These are phyloP conservation scores for Cercophora sp. DNA, from an alignment of 495 filamentous ascomycete species.

Conservation along the genomic window DNA sequence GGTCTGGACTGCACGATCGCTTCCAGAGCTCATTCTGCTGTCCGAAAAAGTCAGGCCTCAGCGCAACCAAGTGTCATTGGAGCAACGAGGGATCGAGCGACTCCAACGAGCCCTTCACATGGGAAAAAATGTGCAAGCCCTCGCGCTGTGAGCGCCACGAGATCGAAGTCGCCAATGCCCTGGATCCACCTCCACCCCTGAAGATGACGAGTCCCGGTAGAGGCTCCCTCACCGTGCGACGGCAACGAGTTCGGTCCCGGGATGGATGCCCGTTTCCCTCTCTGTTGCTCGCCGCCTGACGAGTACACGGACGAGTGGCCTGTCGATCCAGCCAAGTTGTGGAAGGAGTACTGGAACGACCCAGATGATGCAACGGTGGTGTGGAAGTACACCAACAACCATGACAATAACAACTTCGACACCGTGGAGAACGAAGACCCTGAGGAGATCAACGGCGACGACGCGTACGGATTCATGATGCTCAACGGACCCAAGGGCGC, in stretches of 20 bases:
- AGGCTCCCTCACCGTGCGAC: slow-evolving; percentile 24
- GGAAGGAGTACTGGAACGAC: slow-evolving; percentile 6
- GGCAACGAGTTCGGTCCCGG: slow-evolving; percentile 14
- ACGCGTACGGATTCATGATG: slow-evolving; percentile 36
- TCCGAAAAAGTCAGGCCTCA: too few species aligned
- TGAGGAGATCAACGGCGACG: too few species aligned
- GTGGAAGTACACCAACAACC: slow-evolving; percentile 22
- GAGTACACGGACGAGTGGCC: slow-evolving; percentile 29
- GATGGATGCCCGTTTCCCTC: background rate
- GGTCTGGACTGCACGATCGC: too few species aligned
- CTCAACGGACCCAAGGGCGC: slow-evolving; percentile 31
- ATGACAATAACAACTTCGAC: slow-evolving; percentile 11
- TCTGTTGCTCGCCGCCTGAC: slow-evolving; percentile 28
- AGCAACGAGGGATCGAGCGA: too few species aligned
- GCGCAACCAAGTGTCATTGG: too few species aligned
- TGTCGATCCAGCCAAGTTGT: slow-evolving; percentile 29
- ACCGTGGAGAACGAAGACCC: slow-evolving; percentile 4
- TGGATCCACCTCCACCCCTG: too few species aligned
- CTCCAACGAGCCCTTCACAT: too few species aligned
- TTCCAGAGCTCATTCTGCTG: too few species aligned
- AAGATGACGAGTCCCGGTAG: too few species aligned
- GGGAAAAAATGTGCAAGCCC: too few species aligned
- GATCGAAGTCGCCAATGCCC: too few species aligned
- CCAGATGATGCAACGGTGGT: slow-evolving; percentile 21
- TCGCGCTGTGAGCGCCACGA: too few species aligned